Base-by-base conservation (phyloP, 768 basidiomycete genomes). In the Collybia mongolica region DNA sequence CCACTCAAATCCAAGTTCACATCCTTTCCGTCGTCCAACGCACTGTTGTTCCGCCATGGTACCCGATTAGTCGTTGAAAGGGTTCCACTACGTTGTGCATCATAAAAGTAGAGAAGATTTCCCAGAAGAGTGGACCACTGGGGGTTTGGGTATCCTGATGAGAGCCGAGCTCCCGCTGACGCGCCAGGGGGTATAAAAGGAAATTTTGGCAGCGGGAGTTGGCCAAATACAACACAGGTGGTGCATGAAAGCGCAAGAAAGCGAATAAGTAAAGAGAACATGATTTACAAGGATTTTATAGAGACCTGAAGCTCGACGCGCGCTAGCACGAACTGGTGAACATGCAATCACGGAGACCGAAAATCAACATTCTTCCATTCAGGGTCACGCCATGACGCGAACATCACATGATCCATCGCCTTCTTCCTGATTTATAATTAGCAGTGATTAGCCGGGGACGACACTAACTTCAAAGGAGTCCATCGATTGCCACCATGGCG, bases 91-190 rank as follows among this genome's bases (percentile, higher is more conserved):
- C 94, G 77, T 61, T 97, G 94, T 1, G 86, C 93, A 54, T 97
- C 94, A 61, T 94, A 97, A 66, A 96, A 96, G 62, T 84, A 96
- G 22, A 96, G 64, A 22, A 87, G 66, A 64, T 87, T 83, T 3
- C 93, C 94, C 0, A 96, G 78, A 2, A 96, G 66, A 43, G 75
- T 86, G 5, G 84, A 78, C 92, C 93, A 96, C 63, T 93, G 90
- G 2, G 79, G 59, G 63, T 93, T 93, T 37, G 88, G 83, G 53
- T 63, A 56, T 7, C 68, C 65, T 12, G 68, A 55, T n/a, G 82
- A 76, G 15, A 73, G 56, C 38, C 74, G 56, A 12, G 86, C 74
- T 23, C 87, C 88, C 1, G 70, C 67, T 14, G 83, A 71, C 11
- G 80, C 68, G 59, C 77, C 72, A 2, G 85, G 85, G 9, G 89